Base-by-base conservation (phyloP, 306 rosid genomes). In the Aeschynomene evenia region DNA sequence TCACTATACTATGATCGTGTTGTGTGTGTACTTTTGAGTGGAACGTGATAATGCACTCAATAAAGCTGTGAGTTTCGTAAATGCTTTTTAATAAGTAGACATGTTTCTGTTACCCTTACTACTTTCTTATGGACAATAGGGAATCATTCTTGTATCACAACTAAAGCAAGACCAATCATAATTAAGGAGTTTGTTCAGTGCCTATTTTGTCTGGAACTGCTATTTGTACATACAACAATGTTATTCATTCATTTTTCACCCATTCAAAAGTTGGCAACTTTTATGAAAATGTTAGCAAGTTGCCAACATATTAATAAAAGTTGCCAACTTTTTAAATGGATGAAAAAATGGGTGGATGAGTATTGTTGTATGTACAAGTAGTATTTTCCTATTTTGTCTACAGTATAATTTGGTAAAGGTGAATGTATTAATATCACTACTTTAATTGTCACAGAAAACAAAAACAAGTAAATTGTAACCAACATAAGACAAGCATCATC, bases 21-120 rank as follows among this genome's bases (percentile, higher is more conserved):
- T 61, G 39, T 72, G 70, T 7, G 16, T 28, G 66, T 73, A 39
- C 72, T 73, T 76, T 36, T 43, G 49, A 79, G 54, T 73, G 75
- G 40, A 48, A 43, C 46, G 31, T 49, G 46, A 23, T 55, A 24
- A 48, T 77, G 66, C 68, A 70, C 49, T 67, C 42, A 56, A 54
- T 81, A 76, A 71, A 63, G 34, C 18, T 74, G 78, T 83, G 73
- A 64, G 61, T 81, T 84, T 53, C 16, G 66, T 63, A 53, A 52
- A 46, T 56, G 40, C 60, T 79, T 75, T 55, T 36, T 15, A 37
- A 59, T 59, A 76, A 49, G 65, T 62, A 49, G 53, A 40, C 14
- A 69, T 46, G 45, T 48, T 45, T 79, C 59, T 62, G 57, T 63
- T 43, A 58, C 64, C 58, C 69, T 70, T 66, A 52, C 64, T 43